These are phyloP conservation scores for Acarospora socialis DNA, from an alignment of 2,329 filamentous ascomycete genomes.

Conservation along the genomic window DNA sequence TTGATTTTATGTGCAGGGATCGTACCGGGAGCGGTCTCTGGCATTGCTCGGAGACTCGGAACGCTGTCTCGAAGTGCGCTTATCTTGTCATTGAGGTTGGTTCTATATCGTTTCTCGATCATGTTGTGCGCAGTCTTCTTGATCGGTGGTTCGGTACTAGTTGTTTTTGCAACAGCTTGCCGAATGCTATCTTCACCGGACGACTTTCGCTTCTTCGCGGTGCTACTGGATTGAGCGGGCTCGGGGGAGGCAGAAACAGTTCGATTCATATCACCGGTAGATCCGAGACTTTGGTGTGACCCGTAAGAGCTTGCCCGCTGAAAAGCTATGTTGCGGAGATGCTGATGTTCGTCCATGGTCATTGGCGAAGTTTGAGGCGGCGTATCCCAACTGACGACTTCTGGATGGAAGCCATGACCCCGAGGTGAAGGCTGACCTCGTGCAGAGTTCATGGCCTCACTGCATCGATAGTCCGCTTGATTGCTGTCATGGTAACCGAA, in stretches of 20 bases:
- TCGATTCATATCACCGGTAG: background rate
- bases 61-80: conserved; percentile 83
- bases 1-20: conserved; percentile 82
- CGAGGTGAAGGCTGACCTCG: too few relatives aligned
- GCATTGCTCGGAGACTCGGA: conserved; percentile 74
- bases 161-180: conserved; percentile 39
- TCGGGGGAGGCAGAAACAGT: background rate
- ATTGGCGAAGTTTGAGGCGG: too few relatives aligned
- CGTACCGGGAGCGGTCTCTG: conserved; percentile 50
- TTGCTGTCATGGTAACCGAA: too few relatives aligned
- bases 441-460: too few relatives aligned
- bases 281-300: too few relatives aligned
- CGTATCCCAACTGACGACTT: too few relatives aligned
- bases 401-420: too few relatives aligned
- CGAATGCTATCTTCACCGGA: conserved; percentile 45
- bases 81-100: conserved; percentile 95
- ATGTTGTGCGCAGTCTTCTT: conserved; percentile 98
- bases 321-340: too few relatives aligned
- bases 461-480: too few relatives aligned
- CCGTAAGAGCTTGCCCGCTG: too few relatives aligned
- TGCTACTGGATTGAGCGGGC: conserved; percentile 14
- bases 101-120: conserved; percentile 94
- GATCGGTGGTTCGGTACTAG: conserved; percentile 41
- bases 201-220: conserved; percentile 50
- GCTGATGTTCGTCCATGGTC: too few relatives aligned